Conservation (phyloP, 1,284 basidiomycete genomes). For the Puccinia novopanici region DNA sequence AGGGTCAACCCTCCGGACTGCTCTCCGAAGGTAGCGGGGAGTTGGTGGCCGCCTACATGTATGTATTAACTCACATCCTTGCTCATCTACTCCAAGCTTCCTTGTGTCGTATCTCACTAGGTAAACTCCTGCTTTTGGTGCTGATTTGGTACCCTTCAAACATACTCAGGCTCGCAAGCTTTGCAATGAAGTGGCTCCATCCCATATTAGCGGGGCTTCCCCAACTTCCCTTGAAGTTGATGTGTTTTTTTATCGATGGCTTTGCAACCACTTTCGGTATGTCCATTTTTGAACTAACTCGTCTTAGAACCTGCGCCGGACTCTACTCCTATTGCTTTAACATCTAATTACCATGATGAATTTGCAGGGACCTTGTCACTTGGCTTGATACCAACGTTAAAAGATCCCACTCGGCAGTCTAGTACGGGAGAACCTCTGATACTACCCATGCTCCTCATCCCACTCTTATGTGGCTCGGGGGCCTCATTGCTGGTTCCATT, state of each 20-base stretch:
- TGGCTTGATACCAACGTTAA: conserved; percentile 36
- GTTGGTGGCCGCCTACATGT: conserved; percentile 47
- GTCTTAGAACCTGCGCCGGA: neutral
- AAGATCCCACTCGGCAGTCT: conserved; percentile 4
- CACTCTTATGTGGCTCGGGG: conserved; percentile 45
- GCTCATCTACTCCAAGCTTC: neutral
- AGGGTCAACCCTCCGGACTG: conserved; percentile 28
- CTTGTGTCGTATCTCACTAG: neutral
- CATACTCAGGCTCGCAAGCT: conserved; percentile 18
- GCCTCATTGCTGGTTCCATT: conserved; percentile 44
- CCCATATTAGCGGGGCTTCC: conserved; percentile 26
- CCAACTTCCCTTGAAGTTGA: conserved; percentile 28
- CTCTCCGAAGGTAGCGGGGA: conserved; percentile 18
- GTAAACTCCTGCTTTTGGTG: too few species aligned
- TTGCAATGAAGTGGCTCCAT: conserved; percentile 46
- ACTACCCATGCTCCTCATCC: conserved; percentile 41
- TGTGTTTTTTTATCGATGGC: conserved; percentile 40
- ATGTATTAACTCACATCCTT: too few species aligned
- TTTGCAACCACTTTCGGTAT: conserved; percentile 46
- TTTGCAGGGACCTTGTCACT: conserved; percentile 37
- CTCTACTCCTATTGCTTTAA: neutral
- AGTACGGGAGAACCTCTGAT: conserved; percentile 29
- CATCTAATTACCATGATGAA: neutral
- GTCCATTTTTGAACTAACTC: neutral
- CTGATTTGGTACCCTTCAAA: too few species aligned